These are phyloP conservation scores for Cladosporium phlei DNA, from an alignment of 2,329 filamentous ascomycete genomes.

Conservation along the genomic window DNA sequence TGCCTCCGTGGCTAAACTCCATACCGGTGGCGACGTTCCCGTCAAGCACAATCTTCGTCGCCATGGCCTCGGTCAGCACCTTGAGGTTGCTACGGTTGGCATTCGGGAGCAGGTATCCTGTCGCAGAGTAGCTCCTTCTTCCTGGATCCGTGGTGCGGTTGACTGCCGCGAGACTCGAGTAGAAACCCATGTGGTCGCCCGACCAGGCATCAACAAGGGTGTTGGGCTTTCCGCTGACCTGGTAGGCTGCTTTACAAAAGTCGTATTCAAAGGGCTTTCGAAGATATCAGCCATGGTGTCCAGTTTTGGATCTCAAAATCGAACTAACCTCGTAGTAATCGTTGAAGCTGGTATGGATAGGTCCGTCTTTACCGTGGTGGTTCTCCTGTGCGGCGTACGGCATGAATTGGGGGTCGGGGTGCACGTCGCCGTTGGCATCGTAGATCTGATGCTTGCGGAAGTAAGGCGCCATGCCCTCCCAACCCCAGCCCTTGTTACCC, in stretches of 20 bases:
- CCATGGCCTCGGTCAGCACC: slow-evolving; percentile 30
- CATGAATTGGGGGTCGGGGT: slow-evolving; percentile 28
- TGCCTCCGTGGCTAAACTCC: slow-evolving; percentile 34
- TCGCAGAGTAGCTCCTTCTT: slow-evolving; percentile 31
- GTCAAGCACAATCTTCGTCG: slow-evolving; percentile 25
- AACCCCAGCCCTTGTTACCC: slow-evolving; percentile 27
- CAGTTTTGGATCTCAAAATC: too few species aligned
- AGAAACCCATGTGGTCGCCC: slow-evolving; percentile 33
- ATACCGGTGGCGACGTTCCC: slow-evolving; percentile 32
- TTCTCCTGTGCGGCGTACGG: slow-evolving; percentile 20
- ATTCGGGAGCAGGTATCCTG: slow-evolving; percentile 31
- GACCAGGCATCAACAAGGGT: slow-evolving; percentile 31
- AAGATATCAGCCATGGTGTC: not conserved
- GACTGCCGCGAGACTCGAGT: slow-evolving; percentile 29
- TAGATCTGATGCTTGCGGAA: slow-evolving; percentile 34
- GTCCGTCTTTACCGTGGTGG: slow-evolving; percentile 27
- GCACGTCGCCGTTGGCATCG: slow-evolving; percentile 20
- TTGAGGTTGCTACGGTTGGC: slow-evolving; percentile 26
- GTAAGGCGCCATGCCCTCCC: slow-evolving; percentile 27
- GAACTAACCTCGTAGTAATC: slow-evolving; percentile 28
- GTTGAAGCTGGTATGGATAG: slow-evolving; percentile 30
- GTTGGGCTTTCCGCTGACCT: slow-evolving; percentile 27
- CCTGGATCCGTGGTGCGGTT: slow-evolving; percentile 28
- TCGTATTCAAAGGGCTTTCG: slow-evolving; percentile 34
- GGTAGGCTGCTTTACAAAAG: slow-evolving; percentile 33